A percentile compares a stretch with the other conserved stretches of the same genome.
phyloP scores from a whole-genome alignment of 164 flowering plant genomes.

The Annona squamosa region DNA sequence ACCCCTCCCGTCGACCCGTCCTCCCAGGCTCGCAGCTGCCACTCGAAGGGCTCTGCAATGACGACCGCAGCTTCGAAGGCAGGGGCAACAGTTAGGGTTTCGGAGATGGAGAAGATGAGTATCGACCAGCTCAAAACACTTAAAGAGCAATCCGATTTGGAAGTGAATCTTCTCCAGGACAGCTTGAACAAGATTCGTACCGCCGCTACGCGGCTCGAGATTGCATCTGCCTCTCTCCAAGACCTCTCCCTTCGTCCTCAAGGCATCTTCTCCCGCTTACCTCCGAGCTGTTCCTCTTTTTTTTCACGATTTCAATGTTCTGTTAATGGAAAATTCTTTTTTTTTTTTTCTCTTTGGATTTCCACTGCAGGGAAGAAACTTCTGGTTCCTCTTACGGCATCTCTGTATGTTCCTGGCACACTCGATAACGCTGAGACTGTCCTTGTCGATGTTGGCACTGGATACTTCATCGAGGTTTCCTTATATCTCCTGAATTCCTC shows the following conservation, averaged over 20 bases:
- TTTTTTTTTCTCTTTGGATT: neutral
- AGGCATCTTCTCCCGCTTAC: constrained; percentile 23
- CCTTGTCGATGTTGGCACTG: constrained; percentile 92
- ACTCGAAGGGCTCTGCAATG: neutral
- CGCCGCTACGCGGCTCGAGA: constrained; percentile 79
- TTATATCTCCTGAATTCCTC: neutral
- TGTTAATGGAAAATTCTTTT: neutral
- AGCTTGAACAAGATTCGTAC: constrained; percentile 86
- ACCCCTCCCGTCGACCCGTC: neutral
- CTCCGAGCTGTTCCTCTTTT: neutral
- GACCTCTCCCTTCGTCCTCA: constrained; percentile 91
- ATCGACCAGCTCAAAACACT: constrained; percentile 70
- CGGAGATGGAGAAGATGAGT: constrained; percentile 75
- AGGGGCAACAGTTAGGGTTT: neutral
- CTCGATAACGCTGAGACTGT: constrained; percentile 82
- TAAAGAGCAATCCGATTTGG: constrained; percentile 85
- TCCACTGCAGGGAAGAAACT: constrained; percentile 52
- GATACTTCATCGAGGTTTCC: constrained; percentile 78
- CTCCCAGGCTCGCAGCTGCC: neutral
- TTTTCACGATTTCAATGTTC: neutral
- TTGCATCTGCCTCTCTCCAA: constrained; percentile 66
- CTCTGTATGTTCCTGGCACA: constrained; percentile 82
- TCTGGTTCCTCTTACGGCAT: constrained; percentile 91
- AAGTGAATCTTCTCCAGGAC: constrained; percentile 84
- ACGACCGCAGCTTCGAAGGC: constrained; percentile 15